Conservation (phyloP, 306 rosid species). For the Cucurbita moschata region DNA sequence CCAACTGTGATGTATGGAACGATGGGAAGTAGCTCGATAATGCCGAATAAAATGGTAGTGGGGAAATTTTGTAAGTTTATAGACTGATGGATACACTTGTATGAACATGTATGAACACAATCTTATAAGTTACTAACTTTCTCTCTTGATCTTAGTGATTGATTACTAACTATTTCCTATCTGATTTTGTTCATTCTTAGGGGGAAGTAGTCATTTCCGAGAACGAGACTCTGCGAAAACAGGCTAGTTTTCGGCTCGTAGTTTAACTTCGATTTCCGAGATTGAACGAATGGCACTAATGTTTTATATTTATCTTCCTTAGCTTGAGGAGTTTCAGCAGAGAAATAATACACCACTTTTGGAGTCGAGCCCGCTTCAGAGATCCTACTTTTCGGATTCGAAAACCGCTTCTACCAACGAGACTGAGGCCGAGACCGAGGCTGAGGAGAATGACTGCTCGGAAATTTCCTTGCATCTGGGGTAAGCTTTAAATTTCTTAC, state of each 20-base stretch:
- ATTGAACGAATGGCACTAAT: neutral
- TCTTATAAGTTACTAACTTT: neutral
- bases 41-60: neutral
- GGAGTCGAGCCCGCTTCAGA: neutral
- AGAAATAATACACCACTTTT: neutral
- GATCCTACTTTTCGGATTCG: neutral
- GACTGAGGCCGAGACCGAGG: constrained; percentile 1
- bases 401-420: neutral
- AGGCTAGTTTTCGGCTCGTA: constrained; percentile 15
- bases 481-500: constrained; percentile 14
- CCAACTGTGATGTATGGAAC: neutral
- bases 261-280: neutral
- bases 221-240: constrained; percentile 39
- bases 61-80: neutral
- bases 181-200: constrained; percentile 12
- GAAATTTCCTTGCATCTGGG: constrained; percentile 54
- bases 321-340: neutral
- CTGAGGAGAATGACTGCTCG: constrained; percentile 35
- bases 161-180: neutral
- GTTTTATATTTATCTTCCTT: neutral
- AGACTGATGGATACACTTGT: neutral
- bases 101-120: neutral
- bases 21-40: neutral
- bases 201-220: constrained; percentile 44
- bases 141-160: neutral